Conservation (phyloP, 2,329 filamentous ascomycete species). For the Capronia americana region DNA sequence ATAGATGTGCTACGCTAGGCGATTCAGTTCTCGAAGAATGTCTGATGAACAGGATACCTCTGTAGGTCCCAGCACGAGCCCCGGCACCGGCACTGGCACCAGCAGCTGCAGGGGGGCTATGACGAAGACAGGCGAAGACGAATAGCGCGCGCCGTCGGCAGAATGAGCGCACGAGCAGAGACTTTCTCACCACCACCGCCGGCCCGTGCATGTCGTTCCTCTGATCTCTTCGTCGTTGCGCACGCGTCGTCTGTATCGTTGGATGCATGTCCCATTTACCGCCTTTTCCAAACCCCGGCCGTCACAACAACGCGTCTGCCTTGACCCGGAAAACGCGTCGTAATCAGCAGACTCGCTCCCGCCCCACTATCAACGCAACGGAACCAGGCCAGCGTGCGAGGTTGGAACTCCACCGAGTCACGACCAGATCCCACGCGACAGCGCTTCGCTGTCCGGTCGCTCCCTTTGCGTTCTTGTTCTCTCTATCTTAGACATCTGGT, state of each 20-base stretch:
- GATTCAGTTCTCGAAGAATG: background rate
- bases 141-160: background rate
- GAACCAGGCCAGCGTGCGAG: slow-evolving; percentile 4
- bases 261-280: background rate
- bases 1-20: slow-evolving; percentile 1
- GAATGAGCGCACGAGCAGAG: slow-evolving; percentile 3
- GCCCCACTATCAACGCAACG: slow-evolving; percentile 12
- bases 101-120: background rate
- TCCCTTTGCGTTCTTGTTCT: slow-evolving; percentile 1
- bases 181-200: slow-evolving; percentile 4
- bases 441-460: slow-evolving; percentile 14
- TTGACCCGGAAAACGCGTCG: slow-evolving; percentile 25
- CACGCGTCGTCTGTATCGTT: background rate
- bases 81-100: background rate
- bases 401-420: slow-evolving; percentile 19
- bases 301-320: slow-evolving; percentile 29
- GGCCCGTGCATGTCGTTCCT: background rate
- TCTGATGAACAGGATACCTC: too few species aligned
- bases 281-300: background rate
- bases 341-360: slow-evolving; percentile 19
- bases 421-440: slow-evolving; percentile 22
- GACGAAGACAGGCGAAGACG: background rate
- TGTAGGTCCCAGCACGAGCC: too few species aligned
- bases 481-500: background rate
- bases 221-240: background rate